These are phyloP conservation scores for Scheffersomyces quercinus DNA, from an alignment of 1,139 yeast genomes.

Conservation along the genomic window DNA sequence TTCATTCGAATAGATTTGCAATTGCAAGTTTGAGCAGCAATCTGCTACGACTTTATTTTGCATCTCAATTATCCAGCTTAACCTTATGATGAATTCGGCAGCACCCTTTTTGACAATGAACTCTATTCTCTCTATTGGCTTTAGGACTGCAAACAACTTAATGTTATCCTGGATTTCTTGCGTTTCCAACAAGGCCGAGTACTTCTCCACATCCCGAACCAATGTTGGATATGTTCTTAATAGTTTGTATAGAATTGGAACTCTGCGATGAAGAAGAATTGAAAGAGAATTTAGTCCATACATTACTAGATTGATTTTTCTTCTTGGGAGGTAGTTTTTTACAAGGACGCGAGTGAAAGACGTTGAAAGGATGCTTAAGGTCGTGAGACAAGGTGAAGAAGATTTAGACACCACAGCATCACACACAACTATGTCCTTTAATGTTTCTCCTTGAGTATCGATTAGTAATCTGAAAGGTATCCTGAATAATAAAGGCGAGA, in stretches of 20 bases:
- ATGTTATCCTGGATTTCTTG: slow-evolving; percentile 17
- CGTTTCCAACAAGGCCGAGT: slow-evolving; percentile 6
- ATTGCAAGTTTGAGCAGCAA: slow-evolving; percentile 24
- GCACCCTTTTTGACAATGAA: slow-evolving; percentile 9
- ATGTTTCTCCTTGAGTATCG: slow-evolving; percentile 17
- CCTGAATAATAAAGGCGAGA: slow-evolving; percentile 26
- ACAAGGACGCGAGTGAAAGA: slow-evolving; percentile 19
- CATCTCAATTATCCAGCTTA: slow-evolving; percentile 32
- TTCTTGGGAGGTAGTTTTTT: slow-evolving; percentile 25
- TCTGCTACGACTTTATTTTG: slow-evolving; percentile 25
- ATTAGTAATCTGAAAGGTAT: slow-evolving; percentile 20
- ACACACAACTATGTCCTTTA: slow-evolving; percentile 12
- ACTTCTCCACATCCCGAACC: slow-evolving; percentile 6
- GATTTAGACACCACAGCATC: slow-evolving; percentile 1
- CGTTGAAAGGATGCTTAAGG: slow-evolving; percentile 22
- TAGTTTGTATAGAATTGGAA: slow-evolving; percentile 20
- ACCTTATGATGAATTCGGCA: slow-evolving; percentile 1
- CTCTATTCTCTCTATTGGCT: slow-evolving; percentile 20
- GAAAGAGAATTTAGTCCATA: slow-evolving; percentile 36
- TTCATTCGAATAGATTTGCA: slow-evolving; percentile 6
- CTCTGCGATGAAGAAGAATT: slow-evolving; percentile 21
- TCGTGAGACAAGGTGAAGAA: slow-evolving; percentile 5
- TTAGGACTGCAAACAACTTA: slow-evolving; percentile 19
- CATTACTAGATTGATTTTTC: slow-evolving; percentile 30
- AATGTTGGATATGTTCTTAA: slow-evolving; percentile 16